Conservation (phyloP, 2,329 filamentous ascomycete species). For the Claviceps sorghi region DNA sequence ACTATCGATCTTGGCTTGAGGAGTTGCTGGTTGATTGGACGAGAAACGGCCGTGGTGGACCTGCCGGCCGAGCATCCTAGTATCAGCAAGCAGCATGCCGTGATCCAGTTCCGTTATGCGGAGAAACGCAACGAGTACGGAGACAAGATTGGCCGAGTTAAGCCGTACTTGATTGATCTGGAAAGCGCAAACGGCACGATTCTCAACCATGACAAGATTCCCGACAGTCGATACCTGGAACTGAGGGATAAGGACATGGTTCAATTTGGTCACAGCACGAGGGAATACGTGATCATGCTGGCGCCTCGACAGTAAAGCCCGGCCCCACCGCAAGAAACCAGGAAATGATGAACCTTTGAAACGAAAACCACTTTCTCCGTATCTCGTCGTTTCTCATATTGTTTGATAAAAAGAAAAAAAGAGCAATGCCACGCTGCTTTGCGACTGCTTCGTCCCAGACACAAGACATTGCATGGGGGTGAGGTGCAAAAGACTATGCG, state of each 20-base stretch:
- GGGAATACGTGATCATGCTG: slow-evolving; percentile 94
- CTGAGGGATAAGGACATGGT: slow-evolving; percentile 79
- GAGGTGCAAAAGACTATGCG: neutral
- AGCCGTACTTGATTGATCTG: slow-evolving; percentile 83
- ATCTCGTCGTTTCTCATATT: neutral
- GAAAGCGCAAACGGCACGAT: slow-evolving; percentile 85
- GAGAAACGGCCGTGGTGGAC: slow-evolving; percentile 69
- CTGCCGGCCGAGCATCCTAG: slow-evolving; percentile 78
- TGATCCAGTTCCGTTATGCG: slow-evolving; percentile 78
- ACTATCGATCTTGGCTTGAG: slow-evolving; percentile 62
- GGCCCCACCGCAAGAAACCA: neutral
- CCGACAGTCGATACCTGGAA: slow-evolving; percentile 69
- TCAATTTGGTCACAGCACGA: slow-evolving; percentile 71
- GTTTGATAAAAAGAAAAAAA: neutral
- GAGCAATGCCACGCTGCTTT: neutral
- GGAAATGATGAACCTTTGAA: neutral
- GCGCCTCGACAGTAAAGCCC: slow-evolving; percentile 29
- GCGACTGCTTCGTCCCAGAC: neutral
- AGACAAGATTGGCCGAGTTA: slow-evolving; percentile 63
- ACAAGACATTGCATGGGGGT: neutral
- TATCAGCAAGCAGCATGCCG: slow-evolving; percentile 89
- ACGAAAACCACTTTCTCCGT: neutral
- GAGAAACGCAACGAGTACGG: slow-evolving; percentile 77
- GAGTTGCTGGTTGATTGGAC: slow-evolving; percentile 82
- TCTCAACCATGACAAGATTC: slow-evolving; percentile 62